A percentile compares a stretch with the other conserved stretches of the same genome.
phyloP scores from a whole-genome alignment of 768 basidiomycete species.

The Termitomyces sp. region DNA sequence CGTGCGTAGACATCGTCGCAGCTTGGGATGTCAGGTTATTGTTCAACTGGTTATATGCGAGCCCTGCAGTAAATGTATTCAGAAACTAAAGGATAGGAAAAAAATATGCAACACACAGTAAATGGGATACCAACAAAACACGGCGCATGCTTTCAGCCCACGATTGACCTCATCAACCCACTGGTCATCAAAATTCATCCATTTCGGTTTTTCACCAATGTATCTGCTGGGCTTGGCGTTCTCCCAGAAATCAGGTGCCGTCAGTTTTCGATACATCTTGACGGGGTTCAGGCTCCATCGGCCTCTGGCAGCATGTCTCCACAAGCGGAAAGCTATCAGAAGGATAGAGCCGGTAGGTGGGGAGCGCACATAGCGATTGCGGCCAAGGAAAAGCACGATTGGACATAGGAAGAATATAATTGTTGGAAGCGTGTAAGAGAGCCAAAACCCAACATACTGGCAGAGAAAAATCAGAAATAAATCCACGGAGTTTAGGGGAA shows the following conservation, averaged over 20 bases:
- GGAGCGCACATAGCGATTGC: conserved; percentile 51
- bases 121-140: conserved; percentile 63
- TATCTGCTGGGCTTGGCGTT: conserved; percentile 62
- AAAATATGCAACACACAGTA: conserved; percentile 49
- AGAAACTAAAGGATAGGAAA: conserved; percentile 14
- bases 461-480: background rate
- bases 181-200: conserved; percentile 78
- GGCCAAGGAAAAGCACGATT: conserved; percentile 53
- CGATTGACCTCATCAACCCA: conserved; percentile 79
- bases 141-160: conserved; percentile 69
- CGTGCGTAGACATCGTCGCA: conserved; percentile 69
- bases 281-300: conserved; percentile 59
- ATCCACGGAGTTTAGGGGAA: background rate
- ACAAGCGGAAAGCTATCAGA: conserved; percentile 45
- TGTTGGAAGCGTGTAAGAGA: conserved; percentile 68
- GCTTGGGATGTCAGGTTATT: conserved; percentile 81
- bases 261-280: conserved; percentile 45
- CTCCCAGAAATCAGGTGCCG: conserved; percentile 72
- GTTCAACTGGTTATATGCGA: conserved; percentile 76
- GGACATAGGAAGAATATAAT: conserved; percentile 60
- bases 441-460: conserved; percentile 64
- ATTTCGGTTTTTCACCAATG: conserved; percentile 46
- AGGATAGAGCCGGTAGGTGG: conserved; percentile 68
- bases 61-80: conserved; percentile 44
- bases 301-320: conserved; percentile 43